These are phyloP conservation scores for Naematelia encephala DNA, from an alignment of 768 basidiomycete genomes.

Conservation along the genomic window DNA sequence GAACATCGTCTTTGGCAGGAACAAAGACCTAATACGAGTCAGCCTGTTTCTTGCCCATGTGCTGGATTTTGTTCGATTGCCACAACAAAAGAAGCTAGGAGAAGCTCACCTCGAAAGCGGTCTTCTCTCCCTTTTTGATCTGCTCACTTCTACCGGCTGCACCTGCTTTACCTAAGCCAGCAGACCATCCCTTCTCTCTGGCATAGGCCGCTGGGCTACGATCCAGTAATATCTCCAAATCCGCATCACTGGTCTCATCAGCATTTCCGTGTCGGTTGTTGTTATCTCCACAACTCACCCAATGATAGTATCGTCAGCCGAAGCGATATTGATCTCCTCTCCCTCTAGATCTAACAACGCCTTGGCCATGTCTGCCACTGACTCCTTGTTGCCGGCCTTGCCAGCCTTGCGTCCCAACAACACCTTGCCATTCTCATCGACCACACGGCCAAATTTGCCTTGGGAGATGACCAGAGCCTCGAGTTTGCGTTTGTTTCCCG, in stretches of 20 bases:
- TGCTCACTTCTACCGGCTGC: constrained; percentile 26
- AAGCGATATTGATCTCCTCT: constrained; percentile 84
- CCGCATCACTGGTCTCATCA: constrained; percentile 60
- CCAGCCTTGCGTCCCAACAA: constrained; percentile 37
- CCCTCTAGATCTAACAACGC: constrained; percentile 72
- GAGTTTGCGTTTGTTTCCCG: constrained; percentile 63
- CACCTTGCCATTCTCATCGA: constrained; percentile 54
- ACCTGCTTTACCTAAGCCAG: constrained; percentile 37
- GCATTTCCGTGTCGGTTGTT: neutral
- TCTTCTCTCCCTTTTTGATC: constrained; percentile 42
- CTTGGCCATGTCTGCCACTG: constrained; percentile 75
- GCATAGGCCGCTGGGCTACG: constrained; percentile 53
- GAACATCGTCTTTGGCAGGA: constrained; percentile 44
- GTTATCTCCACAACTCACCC: constrained; percentile 21
- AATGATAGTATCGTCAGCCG: constrained; percentile 69
- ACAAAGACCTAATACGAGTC: constrained; percentile 27
- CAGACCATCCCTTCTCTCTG: constrained; percentile 47
- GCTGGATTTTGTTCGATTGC: no score
- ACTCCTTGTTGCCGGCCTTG: constrained; percentile 56
- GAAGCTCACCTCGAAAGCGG: constrained; percentile 43
- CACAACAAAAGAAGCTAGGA: neutral
- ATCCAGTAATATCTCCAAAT: constrained; percentile 77
- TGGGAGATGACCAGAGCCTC: constrained; percentile 95
- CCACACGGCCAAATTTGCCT: constrained; percentile 80
- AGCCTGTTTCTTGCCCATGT: neutral